These are phyloP conservation scores for Leishmania tropica DNA, from an alignment of 208 protist genomes.

Conservation along the genomic window DNA sequence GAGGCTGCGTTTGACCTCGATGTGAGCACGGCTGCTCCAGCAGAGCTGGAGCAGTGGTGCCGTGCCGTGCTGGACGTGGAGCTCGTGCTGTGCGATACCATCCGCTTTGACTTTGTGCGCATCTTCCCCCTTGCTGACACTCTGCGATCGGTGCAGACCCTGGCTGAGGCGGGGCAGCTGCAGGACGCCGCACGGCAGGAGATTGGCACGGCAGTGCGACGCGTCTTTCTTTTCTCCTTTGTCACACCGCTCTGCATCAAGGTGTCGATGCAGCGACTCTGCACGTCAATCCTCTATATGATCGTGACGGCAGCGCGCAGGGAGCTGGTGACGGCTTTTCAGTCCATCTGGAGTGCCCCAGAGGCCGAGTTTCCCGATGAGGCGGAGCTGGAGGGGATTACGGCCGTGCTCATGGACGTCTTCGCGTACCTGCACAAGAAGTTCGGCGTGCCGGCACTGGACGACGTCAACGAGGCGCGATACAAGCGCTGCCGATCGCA, in stretches of 20 bases:
- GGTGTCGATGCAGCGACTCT: slow-evolving; percentile 44
- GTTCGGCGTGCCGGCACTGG: slow-evolving; percentile 59
- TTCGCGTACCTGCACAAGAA: slow-evolving; percentile 78
- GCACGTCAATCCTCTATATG: slow-evolving; percentile 57
- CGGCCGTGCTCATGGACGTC: slow-evolving; percentile 71
- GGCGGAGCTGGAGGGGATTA: slow-evolving; percentile 61
- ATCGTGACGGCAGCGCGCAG: slow-evolving; percentile 35
- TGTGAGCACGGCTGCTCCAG: slow-evolving; percentile 11
- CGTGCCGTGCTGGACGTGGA: slow-evolving; percentile 73
- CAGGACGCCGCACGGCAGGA: slow-evolving; percentile 16
- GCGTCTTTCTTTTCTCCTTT: slow-evolving; percentile 71
- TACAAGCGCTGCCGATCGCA: slow-evolving; percentile 48
- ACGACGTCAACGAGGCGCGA: slow-evolving; percentile 63
- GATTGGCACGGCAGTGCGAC: slow-evolving; percentile 53
- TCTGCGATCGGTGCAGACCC: slow-evolving; percentile 41
- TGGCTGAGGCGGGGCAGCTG: slow-evolving; percentile 17
- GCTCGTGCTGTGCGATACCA: slow-evolving; percentile 71
- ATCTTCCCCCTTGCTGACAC: slow-evolving; percentile 59
- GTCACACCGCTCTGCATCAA: slow-evolving; percentile 70
- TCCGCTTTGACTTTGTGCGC: slow-evolving; percentile 82
- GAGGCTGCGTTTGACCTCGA: slow-evolving; percentile 66
- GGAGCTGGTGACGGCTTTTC: slow-evolving; percentile 25
- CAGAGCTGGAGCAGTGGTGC: slow-evolving; percentile 56
- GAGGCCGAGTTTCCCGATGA: slow-evolving; percentile 33
- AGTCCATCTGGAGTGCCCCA: slow-evolving; percentile 20